Evolutionary conservation across 108 stramenopile genomes (phyloP).

Genomic region (Cafeteria roenbergensis): DNA sequence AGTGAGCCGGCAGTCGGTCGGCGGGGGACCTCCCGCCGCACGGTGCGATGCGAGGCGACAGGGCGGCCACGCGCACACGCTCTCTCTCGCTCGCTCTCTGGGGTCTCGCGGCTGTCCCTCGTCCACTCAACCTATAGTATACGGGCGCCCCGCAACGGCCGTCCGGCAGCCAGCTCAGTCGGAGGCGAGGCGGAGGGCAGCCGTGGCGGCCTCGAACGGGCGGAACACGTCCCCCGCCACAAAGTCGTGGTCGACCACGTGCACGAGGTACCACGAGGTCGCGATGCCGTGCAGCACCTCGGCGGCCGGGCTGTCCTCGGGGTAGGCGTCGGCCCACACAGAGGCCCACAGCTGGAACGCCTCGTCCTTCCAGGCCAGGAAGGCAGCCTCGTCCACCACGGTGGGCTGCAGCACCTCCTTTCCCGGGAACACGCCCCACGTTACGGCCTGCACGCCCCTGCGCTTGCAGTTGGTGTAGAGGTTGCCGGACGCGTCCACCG

Average conservation of each 20-base stretch:
- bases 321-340: slow-evolving; percentile 80
- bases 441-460: slow-evolving; percentile 40
- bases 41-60: too few relatives aligned
- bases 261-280: slow-evolving; percentile 76
- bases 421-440: slow-evolving; percentile 78
- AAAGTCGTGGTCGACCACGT: slow-evolving; percentile 86
- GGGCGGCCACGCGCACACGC: too few relatives aligned
- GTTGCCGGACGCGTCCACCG: slow-evolving; percentile 22
- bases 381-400: slow-evolving; percentile 82
- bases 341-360: slow-evolving; percentile 80
- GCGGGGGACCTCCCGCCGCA: too few relatives aligned
- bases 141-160: too few relatives aligned
- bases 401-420: slow-evolving; percentile 89
- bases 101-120: too few relatives aligned
- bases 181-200: too few relatives aligned
- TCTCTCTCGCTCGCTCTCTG: too few relatives aligned
- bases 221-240: slow-evolving; percentile 24
- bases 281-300: slow-evolving; percentile 66
- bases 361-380: slow-evolving; percentile 78
- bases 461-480: slow-evolving; percentile 13
- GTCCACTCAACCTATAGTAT: too few relatives aligned
- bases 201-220: not conserved
- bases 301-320: slow-evolving; percentile 60
- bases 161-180: too few relatives aligned
- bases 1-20: too few relatives aligned